Conservation (phyloP, 139 green algal genomes). For the Volvox reticuliferus region DNA sequence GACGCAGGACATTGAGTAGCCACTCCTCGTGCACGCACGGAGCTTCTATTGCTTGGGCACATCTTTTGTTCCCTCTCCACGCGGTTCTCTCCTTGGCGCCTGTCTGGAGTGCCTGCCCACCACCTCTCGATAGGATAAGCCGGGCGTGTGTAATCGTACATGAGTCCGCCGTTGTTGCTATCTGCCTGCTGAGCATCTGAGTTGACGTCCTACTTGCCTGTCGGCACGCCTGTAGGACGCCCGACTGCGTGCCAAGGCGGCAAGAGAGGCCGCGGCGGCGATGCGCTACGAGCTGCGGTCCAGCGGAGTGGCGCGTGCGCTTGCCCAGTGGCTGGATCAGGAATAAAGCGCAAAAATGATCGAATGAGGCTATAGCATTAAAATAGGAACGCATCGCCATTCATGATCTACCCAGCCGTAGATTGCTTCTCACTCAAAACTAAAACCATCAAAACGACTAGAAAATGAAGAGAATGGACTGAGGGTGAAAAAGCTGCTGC, state of each 20-base stretch:
- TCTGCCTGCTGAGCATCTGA: background rate
- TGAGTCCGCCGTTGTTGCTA: no score
- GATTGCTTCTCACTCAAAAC: no score
- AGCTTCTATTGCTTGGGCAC: background rate
- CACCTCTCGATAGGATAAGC: no score
- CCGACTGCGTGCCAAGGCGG: conserved; percentile 36
- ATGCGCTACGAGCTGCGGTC: background rate
- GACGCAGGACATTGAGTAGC: background rate
- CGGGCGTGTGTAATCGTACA: no score
- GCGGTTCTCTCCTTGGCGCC: no score
- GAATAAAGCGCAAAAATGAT: background rate
- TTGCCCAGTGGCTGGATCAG: conserved; percentile 36
- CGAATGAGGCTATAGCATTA: background rate
- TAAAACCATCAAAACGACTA: no score
- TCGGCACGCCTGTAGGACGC: conserved; percentile 6
- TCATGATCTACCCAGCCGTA: no score
- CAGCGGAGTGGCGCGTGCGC: conserved; percentile 1
- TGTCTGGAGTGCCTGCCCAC: no score
- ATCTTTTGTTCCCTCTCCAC: no score
- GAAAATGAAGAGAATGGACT: background rate
- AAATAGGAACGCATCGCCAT: background rate
- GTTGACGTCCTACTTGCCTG: background rate
- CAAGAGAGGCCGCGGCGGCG: conserved; percentile 16
- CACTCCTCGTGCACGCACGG: background rate
- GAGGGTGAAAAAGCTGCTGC: background rate